Evolutionary conservation across 2,329 filamentous ascomycete species (phyloP).

Genomic region (Ophiocordyceps unilateralis): DNA sequence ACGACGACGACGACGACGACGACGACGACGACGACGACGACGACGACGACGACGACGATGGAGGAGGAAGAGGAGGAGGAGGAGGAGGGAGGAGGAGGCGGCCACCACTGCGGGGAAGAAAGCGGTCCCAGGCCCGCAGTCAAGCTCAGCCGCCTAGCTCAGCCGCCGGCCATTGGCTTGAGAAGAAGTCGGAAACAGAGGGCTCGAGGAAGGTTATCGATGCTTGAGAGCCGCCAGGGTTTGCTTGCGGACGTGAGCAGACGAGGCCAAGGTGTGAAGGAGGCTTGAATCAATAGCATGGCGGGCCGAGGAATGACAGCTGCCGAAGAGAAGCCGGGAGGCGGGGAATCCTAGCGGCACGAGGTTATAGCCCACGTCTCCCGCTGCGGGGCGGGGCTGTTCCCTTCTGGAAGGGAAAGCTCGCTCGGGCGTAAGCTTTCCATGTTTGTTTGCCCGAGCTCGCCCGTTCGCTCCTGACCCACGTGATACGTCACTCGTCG

Average conservation of each 20-base stretch:
- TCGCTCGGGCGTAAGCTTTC: too few relatives aligned
- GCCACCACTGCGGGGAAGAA: constrained; percentile 38
- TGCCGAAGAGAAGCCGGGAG: not conserved
- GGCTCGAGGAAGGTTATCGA: constrained; percentile 2
- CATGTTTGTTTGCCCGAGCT: too few relatives aligned
- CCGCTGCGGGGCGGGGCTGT: not conserved
- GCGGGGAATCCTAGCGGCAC: not conserved
- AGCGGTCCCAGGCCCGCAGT: constrained; percentile 34
- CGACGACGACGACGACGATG: not conserved
- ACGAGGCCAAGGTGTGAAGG: too few relatives aligned
- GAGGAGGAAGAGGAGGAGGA: constrained; percentile 2
- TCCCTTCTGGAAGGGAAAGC: too few relatives aligned
- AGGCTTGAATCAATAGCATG: constrained; percentile 1
- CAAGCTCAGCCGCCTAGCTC: constrained; percentile 35
- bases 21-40: constrained; percentile 1
- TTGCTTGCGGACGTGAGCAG: too few relatives aligned
- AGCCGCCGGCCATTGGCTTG: constrained; percentile 40
- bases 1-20: constrained; percentile 1
- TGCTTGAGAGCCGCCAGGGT: too few relatives aligned
- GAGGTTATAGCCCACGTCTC: not conserved
- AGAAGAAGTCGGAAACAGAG: too few relatives aligned
- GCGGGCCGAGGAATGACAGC: not conserved
- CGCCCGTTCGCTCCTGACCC: too few relatives aligned
- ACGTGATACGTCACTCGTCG: constrained; percentile 3
- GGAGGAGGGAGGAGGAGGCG: constrained; percentile 1